Base-by-base conservation (phyloP, 2,329 filamentous ascomycete species). In the Ciborinia camelliae region DNA sequence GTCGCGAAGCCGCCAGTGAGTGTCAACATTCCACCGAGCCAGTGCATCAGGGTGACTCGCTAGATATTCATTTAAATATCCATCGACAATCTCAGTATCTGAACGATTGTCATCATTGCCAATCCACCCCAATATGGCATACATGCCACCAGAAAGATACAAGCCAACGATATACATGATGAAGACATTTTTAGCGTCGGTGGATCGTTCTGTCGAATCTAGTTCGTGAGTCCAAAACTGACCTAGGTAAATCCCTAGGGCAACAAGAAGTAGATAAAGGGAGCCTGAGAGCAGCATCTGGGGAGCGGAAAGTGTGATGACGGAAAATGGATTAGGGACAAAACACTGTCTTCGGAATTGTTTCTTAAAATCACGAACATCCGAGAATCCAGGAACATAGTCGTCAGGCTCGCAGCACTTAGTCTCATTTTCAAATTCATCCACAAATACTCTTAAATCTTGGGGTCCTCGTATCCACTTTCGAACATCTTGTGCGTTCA, bases 131-230 rank as follows among this genome's bases (percentile, higher is more conserved):
- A 23, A 20, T 39, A 26, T 1, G 2, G 3, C 14, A 55, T 55
- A 37, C n/a, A 39, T 39, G 8, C 30, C 15, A 2, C 32, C n/a
- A 6, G 52, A 39, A 2, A 55, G 8, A 23, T 26, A 55, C 4
- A 55, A 18, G 12, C 52, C 52, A 12, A 41, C 2, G n/a, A 28
- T 14, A n/a, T 41, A 55, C 1, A 57, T 10, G 20, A 57, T 57
- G 20, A 57, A 57, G 26, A 45, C 54, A 58, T 32, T 58, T 58
- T 18, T 58, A n/a, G 54, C 39, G 32, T 58, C 54, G 0, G 54
- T n/a, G 32, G 26, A 30, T 18, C 10, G 3, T 43, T 47, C 28
- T 2, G 7, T 35, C 15, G 23, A 2, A 32, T 58, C 28, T 9
- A 58, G 20, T 1, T 18, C 10, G 37, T 6, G 26, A 30, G 32